Evolutionary conservation across 768 basidiomycete species (phyloP).

Genomic region (Zangia roseola): DNA sequence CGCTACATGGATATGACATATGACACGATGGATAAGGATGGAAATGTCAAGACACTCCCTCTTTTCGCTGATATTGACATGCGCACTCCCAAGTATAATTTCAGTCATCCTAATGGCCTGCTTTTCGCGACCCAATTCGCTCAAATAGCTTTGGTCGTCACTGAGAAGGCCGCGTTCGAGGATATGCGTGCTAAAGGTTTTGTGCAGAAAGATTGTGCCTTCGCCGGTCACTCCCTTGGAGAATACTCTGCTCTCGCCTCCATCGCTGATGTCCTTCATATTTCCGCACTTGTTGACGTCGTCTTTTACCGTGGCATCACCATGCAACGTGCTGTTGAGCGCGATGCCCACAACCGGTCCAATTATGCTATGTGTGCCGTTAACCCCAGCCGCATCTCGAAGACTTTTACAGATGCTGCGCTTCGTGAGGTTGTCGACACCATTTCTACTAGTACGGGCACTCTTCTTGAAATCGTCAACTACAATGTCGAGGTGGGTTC

Average conservation of each 20-base stretch:
- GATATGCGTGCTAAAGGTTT: slow-evolving; percentile 97
- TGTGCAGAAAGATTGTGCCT: slow-evolving; percentile 87
- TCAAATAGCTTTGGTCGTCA: slow-evolving; percentile 97
- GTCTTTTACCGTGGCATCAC: slow-evolving; percentile 99
- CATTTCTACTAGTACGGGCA: slow-evolving; percentile 72
- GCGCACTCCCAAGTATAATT: slow-evolving; percentile 96
- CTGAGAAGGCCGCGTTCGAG: slow-evolving; percentile 97
- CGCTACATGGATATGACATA: slow-evolving; percentile 99
- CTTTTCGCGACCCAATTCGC: slow-evolving; percentile 98
- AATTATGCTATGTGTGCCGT: slow-evolving; percentile 99
- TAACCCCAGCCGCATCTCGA: slow-evolving; percentile 93
- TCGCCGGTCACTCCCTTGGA: slow-evolving; percentile 97
- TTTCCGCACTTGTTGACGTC: slow-evolving; percentile 93
- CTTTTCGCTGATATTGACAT: slow-evolving; percentile 94
- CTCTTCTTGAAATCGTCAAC: slow-evolving; percentile 97
- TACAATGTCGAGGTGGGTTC: slow-evolving; percentile 81
- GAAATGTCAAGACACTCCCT: slow-evolving; percentile 92
- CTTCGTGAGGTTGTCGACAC: slow-evolving; percentile 96
- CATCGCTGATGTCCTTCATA: slow-evolving; percentile 94
- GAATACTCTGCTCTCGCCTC: slow-evolving; percentile 98
- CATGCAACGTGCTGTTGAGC: slow-evolving; percentile 99
- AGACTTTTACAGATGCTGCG: slow-evolving; percentile 91
- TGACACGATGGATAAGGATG: slow-evolving; percentile 95
- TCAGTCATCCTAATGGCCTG: slow-evolving; percentile 92
- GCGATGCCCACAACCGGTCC: slow-evolving; percentile 88